Base-by-base conservation (phyloP, 2,329 filamentous ascomycete genomes). In the Trichoderma polysporum region DNA sequence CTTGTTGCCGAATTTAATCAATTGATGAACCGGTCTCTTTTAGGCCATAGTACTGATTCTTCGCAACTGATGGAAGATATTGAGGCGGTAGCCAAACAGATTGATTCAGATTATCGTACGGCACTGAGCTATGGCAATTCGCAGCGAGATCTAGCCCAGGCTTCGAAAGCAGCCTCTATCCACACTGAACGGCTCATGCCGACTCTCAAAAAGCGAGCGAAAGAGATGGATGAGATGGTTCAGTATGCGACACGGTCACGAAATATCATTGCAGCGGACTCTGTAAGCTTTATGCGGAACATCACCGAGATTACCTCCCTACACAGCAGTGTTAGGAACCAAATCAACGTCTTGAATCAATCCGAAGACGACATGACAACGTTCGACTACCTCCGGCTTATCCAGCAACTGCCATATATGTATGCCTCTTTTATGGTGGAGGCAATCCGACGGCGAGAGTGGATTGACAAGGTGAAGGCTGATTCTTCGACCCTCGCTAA, bases 351-450 rank as follows among this genome's bases (percentile, higher is more conserved):
- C 2, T 80, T 97, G 52, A 89, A 90, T 69, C 83, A 92, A 57
- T 88, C 90, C 8, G 87, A 91, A 68, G 91, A 95, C 68, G 91
- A 92, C 53, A 84, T 91, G 74, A 88, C 92, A 35, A 90, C 91
- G 0, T 94, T 97, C 75, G 90, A 97, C 69, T 86, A 92, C 47
- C 83, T 99, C 25, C 88, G 90, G 19, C 83, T 92, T 25, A 90
- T 97, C 39, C 90, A 94, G 50, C 89, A 94, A 69, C 85, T 98
- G 33, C 95, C 95, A 0, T 90, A 91, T 66, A 89, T 97, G 72
- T 99, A 98, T 76, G 94, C 94, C 0, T 94, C 93, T 2, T 91
- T 97, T 67, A 82, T 97, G 22, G 87, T 92, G 3, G 95, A 99
- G 78, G 91, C 93, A 17, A 88, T 97, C 47, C 88, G 92, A 66